A percentile compares a stretch with the other conserved stretches of the same genome.
phyloP scores from a whole-genome alignment of 1,284 basidiomycete species.

The Rugosomyces carneus region DNA sequence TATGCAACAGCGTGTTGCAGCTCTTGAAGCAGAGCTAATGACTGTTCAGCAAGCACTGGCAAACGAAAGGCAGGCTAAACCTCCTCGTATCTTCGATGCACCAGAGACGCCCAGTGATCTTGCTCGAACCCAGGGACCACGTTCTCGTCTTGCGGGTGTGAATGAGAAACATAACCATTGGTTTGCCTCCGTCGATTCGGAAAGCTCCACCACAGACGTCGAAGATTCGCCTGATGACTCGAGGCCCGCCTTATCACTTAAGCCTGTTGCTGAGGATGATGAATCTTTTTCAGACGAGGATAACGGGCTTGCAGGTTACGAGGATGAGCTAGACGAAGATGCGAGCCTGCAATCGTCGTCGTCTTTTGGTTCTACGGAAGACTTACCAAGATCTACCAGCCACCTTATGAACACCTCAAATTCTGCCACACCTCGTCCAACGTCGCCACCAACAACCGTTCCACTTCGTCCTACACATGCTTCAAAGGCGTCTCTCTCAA shows the following conservation, averaged over 20 bases:
- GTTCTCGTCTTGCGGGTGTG: conserved; percentile 17
- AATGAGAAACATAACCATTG: conserved; percentile 37
- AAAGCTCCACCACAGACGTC: conserved; percentile 56
- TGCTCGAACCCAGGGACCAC: conserved; percentile 30
- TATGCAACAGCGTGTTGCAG: conserved; percentile 39
- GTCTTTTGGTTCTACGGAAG: conserved; percentile 52
- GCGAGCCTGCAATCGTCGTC: conserved; percentile 47
- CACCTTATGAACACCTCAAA: conserved; percentile 26
- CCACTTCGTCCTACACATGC: conserved; percentile 29
- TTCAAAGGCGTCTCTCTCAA: conserved; percentile 45
- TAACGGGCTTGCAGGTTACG: conserved; percentile 56
- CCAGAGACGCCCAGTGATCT: conserved; percentile 24
- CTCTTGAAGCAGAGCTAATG: conserved; percentile 20
- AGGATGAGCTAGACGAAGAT: conserved; percentile 64
- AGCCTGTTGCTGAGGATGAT: conserved; percentile 48
- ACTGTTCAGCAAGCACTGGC: conserved; percentile 21
- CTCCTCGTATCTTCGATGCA: conserved; percentile 12
- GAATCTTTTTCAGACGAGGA: conserved; percentile 39
- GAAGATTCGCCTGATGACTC: conserved; percentile 49
- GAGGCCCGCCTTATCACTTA: conserved; percentile 40
- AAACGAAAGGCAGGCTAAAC: conserved; percentile 22
- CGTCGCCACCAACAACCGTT: conserved; percentile 19
- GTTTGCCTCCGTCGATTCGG: conserved; percentile 60
- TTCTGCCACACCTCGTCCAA: conserved; percentile 14
- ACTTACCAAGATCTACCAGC: conserved; percentile 32